phyloP scores from a whole-genome alignment of 495 filamentous ascomycete genomes.

The Margaritispora aquatica region DNA sequence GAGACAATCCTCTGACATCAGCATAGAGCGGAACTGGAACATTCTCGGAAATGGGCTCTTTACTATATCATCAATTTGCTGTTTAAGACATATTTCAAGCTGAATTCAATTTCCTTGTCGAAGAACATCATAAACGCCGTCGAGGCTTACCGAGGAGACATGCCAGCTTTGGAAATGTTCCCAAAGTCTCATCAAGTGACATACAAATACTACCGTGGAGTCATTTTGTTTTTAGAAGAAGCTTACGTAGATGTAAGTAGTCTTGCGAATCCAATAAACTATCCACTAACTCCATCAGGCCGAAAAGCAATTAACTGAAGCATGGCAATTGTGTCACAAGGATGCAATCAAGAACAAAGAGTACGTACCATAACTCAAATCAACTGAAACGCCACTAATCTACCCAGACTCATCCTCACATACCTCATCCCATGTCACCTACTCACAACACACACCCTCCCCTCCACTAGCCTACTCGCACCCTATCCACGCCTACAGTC shows the following conservation, averaged over 20 bases:
- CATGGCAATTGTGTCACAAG: constrained; percentile 70
- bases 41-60: constrained; percentile 94
- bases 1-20: constrained; percentile 4
- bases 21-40: constrained; percentile 69
- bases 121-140: constrained; percentile 86
- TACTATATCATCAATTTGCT: constrained; percentile 89
- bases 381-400: constrained; percentile 5
- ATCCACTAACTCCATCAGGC: constrained; percentile 43
- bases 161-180: constrained; percentile 67
- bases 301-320: constrained; percentile 70
- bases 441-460: constrained; percentile 78
- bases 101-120: constrained; percentile 80
- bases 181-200: constrained; percentile 91
- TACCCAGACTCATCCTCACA: constrained; percentile 74
- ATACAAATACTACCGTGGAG: constrained; percentile 90
- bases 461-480: constrained; percentile 60
- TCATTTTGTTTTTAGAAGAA: constrained; percentile 86
- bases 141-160: constrained; percentile 62
- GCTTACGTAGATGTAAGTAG: constrained; percentile 66
- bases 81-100: constrained; percentile 97
- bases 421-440: constrained; percentile 92
- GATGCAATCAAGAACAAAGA: constrained; percentile 69
- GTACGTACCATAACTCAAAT: constrained; percentile 37
- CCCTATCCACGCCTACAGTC: constrained; percentile 70
- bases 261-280: background rate